phyloP scores from a whole-genome alignment of 139 green algal species.

The Chlamydomonas eustigma region DNA sequence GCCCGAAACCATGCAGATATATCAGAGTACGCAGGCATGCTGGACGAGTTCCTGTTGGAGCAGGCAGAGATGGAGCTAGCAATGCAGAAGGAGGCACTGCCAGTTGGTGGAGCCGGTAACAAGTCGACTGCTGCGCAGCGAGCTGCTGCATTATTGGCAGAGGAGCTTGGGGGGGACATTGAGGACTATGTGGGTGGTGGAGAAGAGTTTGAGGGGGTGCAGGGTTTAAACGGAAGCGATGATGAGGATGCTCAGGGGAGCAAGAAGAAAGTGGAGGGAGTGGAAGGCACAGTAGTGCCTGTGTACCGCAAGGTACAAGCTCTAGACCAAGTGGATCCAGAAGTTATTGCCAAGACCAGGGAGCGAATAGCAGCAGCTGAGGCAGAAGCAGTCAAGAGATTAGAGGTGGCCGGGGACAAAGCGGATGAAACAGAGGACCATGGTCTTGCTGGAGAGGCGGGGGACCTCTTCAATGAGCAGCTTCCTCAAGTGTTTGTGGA shows the following conservation, averaged over 20 bases:
- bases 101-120: not conserved
- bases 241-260: not conserved
- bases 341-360: constrained; percentile 19
- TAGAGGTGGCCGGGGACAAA: not conserved
- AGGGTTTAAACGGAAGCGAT: not conserved
- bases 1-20: constrained; percentile 20
- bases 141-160: not conserved
- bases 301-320: constrained; percentile 6
- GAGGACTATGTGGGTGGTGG: constrained; percentile 8
- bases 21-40: constrained; percentile 49
- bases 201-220: not conserved
- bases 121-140: not conserved
- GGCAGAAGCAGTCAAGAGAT: not conserved
- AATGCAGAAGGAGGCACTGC: not conserved
- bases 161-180: not conserved
- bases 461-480: constrained; percentile 25
- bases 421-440: not conserved
- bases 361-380: constrained; percentile 13
- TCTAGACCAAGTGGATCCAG: constrained; percentile 19
- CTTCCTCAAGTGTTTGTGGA: constrained; percentile 22
- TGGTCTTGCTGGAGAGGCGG: not conserved
- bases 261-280: not conserved
- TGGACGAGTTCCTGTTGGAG: constrained; percentile 75
- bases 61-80: constrained; percentile 10
- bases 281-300: not conserved